Conservation (phyloP, 176 grass and related monocot species). For the Rhynchospora pubera region DNA sequence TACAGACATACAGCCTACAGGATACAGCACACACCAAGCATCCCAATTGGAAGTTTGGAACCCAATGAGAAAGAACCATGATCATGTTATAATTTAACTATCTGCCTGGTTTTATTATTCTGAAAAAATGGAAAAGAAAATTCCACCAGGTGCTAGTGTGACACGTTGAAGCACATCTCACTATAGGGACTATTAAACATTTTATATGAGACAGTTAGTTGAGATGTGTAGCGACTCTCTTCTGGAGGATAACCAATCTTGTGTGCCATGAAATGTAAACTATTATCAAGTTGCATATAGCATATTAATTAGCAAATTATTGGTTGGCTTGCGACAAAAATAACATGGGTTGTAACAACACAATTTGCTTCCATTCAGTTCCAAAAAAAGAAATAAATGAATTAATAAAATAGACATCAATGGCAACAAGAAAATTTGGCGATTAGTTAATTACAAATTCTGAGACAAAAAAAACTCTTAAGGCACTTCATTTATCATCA, state of each 20-base stretch:
- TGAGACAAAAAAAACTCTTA: not conserved
- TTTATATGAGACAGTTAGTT: constrained; percentile 1
- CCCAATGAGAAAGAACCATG: not conserved
- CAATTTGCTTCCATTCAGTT: not conserved
- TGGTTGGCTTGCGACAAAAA: not conserved
- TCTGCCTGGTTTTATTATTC: not conserved
- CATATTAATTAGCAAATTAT: not conserved
- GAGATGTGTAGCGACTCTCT: not conserved
- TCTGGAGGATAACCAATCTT: not conserved
- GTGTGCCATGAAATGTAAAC: not conserved
- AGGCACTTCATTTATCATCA: not conserved
- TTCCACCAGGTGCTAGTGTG: constrained; percentile 5
- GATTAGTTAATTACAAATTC: not conserved
- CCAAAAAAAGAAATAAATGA: not conserved
- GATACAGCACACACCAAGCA: not conserved
- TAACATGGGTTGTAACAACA: not conserved
- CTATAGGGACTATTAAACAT: not conserved
- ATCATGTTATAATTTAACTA: not conserved
- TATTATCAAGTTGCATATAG: not conserved
- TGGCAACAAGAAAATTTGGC: not conserved
- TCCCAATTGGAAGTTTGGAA: constrained; percentile 11
- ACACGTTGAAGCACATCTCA: constrained; percentile 16
- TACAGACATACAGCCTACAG: not conserved
- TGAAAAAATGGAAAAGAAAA: not conserved
- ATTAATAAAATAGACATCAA: not conserved